Conservation (phyloP, 768 basidiomycete genomes). For the Neoboletus magnificus region DNA sequence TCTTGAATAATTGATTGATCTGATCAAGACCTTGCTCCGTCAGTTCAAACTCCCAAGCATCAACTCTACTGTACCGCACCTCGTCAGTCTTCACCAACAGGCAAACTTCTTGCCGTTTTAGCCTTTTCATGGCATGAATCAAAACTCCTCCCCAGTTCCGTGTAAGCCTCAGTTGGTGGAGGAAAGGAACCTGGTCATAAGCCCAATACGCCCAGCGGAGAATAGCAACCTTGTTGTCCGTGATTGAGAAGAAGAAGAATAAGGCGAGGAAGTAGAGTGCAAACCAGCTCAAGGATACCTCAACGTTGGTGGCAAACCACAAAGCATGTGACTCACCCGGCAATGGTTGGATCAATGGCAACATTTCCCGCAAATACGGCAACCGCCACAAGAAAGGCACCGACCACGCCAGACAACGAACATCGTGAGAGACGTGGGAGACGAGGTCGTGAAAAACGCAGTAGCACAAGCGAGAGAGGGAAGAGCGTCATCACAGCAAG, state of each 20-base stretch:
- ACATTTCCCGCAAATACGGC: slow-evolving; percentile 58
- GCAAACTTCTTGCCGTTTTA: slow-evolving; percentile 56
- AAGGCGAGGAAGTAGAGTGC: slow-evolving; percentile 57
- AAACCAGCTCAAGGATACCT: slow-evolving; percentile 48
- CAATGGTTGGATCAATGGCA: slow-evolving; percentile 51
- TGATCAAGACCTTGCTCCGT: slow-evolving; percentile 22
- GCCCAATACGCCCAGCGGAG: slow-evolving; percentile 57
- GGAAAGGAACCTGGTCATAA: slow-evolving; percentile 54
- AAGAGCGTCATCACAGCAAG: slow-evolving; percentile 63
- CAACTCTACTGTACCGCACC: slow-evolving; percentile 35
- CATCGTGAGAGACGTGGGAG: slow-evolving; percentile 44
- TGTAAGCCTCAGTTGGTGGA: slow-evolving; percentile 42
- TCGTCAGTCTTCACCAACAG: slow-evolving; percentile 64
- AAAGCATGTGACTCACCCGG: slow-evolving; percentile 39
- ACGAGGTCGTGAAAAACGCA: slow-evolving; percentile 65
- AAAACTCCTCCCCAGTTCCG: slow-evolving; percentile 42
- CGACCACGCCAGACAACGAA: slow-evolving; percentile 38
- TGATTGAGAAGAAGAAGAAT: slow-evolving; percentile 42
- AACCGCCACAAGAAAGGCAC: slow-evolving; percentile 40
- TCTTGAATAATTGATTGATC: slow-evolving; percentile 65
- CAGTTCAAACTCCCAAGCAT: background rate
- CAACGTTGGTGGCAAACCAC: background rate
- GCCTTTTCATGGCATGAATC: slow-evolving; percentile 40
- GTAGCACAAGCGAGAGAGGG: slow-evolving; percentile 53
- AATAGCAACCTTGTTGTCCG: slow-evolving; percentile 53